phyloP scores from a whole-genome alignment of 768 basidiomycete genomes.

The Mycena chlorophos region DNA sequence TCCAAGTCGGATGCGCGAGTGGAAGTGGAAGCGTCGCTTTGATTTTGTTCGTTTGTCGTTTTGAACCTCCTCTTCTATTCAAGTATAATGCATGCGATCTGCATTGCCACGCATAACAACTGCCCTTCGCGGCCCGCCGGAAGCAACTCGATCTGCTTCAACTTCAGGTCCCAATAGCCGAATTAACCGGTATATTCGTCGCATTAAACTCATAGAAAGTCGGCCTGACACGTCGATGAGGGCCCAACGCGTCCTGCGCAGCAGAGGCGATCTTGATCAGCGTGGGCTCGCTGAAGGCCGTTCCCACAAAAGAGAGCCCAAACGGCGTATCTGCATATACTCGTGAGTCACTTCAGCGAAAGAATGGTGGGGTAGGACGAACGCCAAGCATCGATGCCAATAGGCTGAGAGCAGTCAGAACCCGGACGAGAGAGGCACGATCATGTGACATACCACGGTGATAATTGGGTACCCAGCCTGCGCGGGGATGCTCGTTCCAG shows the following conservation, averaged over 20 bases:
- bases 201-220: constrained; percentile 22
- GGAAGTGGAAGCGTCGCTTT: too few relatives aligned
- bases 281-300: constrained; percentile 44
- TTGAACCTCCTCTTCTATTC: too few relatives aligned
- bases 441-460: constrained; percentile 31
- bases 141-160: too few relatives aligned
- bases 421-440: not conserved
- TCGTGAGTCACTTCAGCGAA: constrained; percentile 17
- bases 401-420: constrained; percentile 4
- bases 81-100: too few relatives aligned
- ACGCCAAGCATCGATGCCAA: constrained; percentile 36
- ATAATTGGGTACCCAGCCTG: constrained; percentile 49
- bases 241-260: constrained; percentile 39
- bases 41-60: too few relatives aligned
- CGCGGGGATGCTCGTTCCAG: constrained; percentile 34
- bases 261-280: constrained; percentile 46
- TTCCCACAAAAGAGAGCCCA: constrained; percentile 45
- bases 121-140: too few relatives aligned
- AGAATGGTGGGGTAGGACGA: constrained; percentile 28
- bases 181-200: constrained; percentile 23
- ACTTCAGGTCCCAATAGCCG: constrained; percentile 20
- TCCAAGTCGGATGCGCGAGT: too few relatives aligned
- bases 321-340: constrained; percentile 39
- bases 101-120: too few relatives aligned
- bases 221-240: constrained; percentile 17